Base-by-base conservation (phyloP, 75 land plant genomes). In the Selaginella tamariscina region DNA sequence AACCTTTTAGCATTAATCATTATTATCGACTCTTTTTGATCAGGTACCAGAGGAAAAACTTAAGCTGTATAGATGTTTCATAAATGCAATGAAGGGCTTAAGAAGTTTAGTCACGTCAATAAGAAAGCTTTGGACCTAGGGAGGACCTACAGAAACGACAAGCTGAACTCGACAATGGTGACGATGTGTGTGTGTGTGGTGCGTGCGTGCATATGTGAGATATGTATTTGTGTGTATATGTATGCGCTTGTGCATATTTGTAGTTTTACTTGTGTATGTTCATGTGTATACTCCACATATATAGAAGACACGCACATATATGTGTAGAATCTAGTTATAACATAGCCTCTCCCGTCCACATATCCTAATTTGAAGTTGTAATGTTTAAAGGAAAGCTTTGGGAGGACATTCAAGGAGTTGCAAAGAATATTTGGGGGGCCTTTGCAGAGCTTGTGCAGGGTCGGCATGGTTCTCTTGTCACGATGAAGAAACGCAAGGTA, bases 381-480 rank as follows among this genome's bases (percentile, higher is more conserved):
- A 29, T 80, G 74, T 79, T 90, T 96, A 90, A 90, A 94, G 90
- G 89, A 31, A 72, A 76, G 56, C 91, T 94, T 63, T 96, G 90
- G 75, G 81, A 96, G 28, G 90, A 96, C n/a, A 90, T 94, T 72
- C 89, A 94, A 74, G 97, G 98, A 55, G 96, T 94, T 28, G 98
- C 96, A 11, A 85, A 82, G 73, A 84, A 91, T 67, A 90, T 94
- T 69, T 78, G 85, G 56, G 96, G 90, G 79, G 97, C 87, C 2
- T 94, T 94, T 69, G 65, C 88, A 32, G 98, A 94, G 73, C 96
- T 94, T 55, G 98, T 94, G 1, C 92, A 82, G 68, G 98, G 98
- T 67, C 96, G 98, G n/a, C 85, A 94, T 79, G 98, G 98, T 0
- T 78, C 77, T 44, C 75, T 94, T 54, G 91, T 90, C 59, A 94